A percentile compares a stretch with the other conserved stretches of the same genome.
Evolutionary conservation across 1,139 yeast species (phyloP).

Genomic region (Taiozyma sp.): DNA sequence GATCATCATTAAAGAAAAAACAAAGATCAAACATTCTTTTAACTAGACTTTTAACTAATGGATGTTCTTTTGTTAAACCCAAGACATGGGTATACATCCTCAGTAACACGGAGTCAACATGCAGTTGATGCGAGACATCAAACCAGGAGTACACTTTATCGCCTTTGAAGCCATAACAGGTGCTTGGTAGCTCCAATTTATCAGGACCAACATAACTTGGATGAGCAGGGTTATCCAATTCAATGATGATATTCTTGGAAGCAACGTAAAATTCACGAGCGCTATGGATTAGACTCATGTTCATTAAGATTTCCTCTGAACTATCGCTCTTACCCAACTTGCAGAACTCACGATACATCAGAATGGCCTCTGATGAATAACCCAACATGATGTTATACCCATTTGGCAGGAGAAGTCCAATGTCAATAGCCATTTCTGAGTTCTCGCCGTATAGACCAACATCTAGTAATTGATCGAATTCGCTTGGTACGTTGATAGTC

Average conservation of each 20-base stretch:
- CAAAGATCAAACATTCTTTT: constrained; percentile 34
- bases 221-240: constrained; percentile 17
- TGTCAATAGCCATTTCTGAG: constrained; percentile 30
- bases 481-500: constrained; percentile 51
- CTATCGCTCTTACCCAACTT: constrained; percentile 18
- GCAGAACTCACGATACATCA: constrained; percentile 26
- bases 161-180: constrained; percentile 21
- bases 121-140: constrained; percentile 49
- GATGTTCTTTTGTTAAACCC: constrained; percentile 34
- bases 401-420: constrained; percentile 37
- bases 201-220: constrained; percentile 15
- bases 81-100: constrained; percentile 35
- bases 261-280: constrained; percentile 27
- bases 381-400: constrained; percentile 56
- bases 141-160: constrained; percentile 46
- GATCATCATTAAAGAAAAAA: constrained; percentile 27
- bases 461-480: constrained; percentile 39
- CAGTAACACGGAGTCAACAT: constrained; percentile 40
- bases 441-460: constrained; percentile 27
- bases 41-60: constrained; percentile 39
- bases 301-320: constrained; percentile 16
- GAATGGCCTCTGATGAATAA: constrained; percentile 26
- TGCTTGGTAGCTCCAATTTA: constrained; percentile 11
- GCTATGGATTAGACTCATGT: constrained; percentile 20
- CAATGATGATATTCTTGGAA: constrained; percentile 17